These are phyloP conservation scores for Rhizopogon vinicolor DNA, from an alignment of 768 basidiomycete genomes.

Conservation along the genomic window DNA sequence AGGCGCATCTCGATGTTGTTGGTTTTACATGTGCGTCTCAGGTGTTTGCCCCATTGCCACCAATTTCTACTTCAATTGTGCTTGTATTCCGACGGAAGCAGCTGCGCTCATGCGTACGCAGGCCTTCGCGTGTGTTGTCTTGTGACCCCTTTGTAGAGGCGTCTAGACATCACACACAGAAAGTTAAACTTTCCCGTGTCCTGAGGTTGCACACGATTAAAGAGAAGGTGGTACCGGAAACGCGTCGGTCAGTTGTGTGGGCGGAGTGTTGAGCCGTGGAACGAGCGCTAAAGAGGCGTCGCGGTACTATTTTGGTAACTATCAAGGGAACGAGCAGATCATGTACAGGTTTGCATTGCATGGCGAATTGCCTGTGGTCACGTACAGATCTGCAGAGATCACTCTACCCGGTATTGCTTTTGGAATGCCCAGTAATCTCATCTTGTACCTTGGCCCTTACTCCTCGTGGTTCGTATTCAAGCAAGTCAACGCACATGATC, in stretches of 20 bases:
- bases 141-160: slow-evolving; percentile 51
- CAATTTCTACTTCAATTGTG: slow-evolving; percentile 24
- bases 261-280: slow-evolving; percentile 6
- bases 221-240: slow-evolving; percentile 50
- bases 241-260: slow-evolving; percentile 31
- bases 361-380: slow-evolving; percentile 9
- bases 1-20: slow-evolving; percentile 6
- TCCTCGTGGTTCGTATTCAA: slow-evolving; percentile 18
- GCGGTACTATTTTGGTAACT: slow-evolving; percentile 29
- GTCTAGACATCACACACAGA: too few relatives aligned
- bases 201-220: slow-evolving; percentile 13
- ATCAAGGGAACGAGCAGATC: slow-evolving; percentile 33
- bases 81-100: too few relatives aligned
- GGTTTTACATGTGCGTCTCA: slow-evolving; percentile 8
- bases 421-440: slow-evolving; percentile 8
- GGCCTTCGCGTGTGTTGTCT: neutral
- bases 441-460: neutral
- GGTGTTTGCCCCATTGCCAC: slow-evolving; percentile 14
- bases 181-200: slow-evolving; percentile 42
- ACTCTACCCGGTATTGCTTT: slow-evolving; percentile 27
- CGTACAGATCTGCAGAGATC: slow-evolving; percentile 28
- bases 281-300: slow-evolving; percentile 44
- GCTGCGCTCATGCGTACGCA: too few relatives aligned
- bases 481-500: slow-evolving; percentile 38
- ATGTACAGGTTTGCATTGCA: slow-evolving; percentile 29